Conservation (phyloP, 768 basidiomycete species). For the Amanita pseudoporphyria region DNA sequence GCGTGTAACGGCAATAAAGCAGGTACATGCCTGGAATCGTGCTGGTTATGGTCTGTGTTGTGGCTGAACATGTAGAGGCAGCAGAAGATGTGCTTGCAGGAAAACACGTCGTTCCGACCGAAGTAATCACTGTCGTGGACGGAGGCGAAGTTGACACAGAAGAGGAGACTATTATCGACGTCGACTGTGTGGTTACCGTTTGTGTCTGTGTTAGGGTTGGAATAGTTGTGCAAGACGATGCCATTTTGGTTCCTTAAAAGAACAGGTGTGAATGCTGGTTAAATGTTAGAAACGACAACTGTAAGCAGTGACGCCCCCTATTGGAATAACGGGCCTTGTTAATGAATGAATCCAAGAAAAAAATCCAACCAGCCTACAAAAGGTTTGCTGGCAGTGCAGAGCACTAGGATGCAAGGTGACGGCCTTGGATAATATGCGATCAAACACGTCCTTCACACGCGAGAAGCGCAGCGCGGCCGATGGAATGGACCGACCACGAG, state of each 20-base stretch:
- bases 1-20: not conserved
- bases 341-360: not conserved
- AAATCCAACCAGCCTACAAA: not conserved
- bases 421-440: not conserved
- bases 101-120: slow-evolving; percentile 10
- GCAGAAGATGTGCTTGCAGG: slow-evolving; percentile 5
- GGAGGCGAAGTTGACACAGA: slow-evolving; percentile 13
- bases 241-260: slow-evolving; percentile 5
- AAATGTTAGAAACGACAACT: not conserved
- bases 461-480: not conserved
- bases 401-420: not conserved
- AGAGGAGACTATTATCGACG: slow-evolving; percentile 11
- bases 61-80: slow-evolving; percentile 10
- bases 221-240: slow-evolving; percentile 12
- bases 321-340: not conserved
- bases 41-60: slow-evolving; percentile 11
- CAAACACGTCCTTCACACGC: not conserved
- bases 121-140: slow-evolving; percentile 11
- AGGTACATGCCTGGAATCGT: slow-evolving; percentile 14
- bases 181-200: slow-evolving; percentile 14
- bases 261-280: too few relatives aligned
- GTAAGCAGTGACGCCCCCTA: not conserved
- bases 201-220: slow-evolving; percentile 15
- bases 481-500: not conserved
- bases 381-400: not conserved